Evolutionary conservation across 2,329 filamentous ascomycete genomes (phyloP).

Genomic region (Dactylellina sp.): DNA sequence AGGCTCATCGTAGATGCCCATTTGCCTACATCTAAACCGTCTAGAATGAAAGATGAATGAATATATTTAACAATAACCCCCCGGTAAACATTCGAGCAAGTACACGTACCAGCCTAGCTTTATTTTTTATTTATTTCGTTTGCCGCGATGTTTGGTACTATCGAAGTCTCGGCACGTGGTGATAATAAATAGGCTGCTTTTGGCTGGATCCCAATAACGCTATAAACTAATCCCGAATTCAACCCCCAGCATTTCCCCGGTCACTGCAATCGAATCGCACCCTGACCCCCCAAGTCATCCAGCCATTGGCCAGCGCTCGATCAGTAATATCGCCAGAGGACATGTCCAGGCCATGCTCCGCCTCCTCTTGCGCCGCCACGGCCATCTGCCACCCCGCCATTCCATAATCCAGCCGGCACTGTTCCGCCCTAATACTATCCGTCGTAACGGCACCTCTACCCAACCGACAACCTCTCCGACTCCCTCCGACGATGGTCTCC

Average conservation of each 20-base stretch:
- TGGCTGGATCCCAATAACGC: neutral
- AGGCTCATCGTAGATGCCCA: conserved; percentile 11
- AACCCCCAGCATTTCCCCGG: conserved; percentile 10
- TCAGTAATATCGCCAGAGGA: conserved; percentile 4
- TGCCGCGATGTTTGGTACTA: neutral
- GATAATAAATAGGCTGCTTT: neutral
- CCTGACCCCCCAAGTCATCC: neutral
- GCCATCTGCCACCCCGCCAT: conserved; percentile 20
- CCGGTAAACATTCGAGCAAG: no score
- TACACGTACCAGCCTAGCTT: no score
- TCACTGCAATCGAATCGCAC: conserved; percentile 5
- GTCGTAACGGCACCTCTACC: conserved; percentile 34
- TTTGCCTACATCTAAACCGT: neutral
- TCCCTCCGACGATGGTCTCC: conserved; percentile 6
- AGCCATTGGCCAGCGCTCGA: neutral
- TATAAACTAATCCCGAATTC: conserved; percentile 6
- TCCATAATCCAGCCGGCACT: neutral
- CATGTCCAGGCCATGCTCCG: conserved; percentile 39
- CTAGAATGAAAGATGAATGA: neutral
- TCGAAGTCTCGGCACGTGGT: conserved; percentile 2
- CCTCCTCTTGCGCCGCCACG: conserved; percentile 35
- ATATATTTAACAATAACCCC: no score
- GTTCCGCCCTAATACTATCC: conserved; percentile 2
- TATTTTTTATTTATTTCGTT: no score
- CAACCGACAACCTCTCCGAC: conserved; percentile 1